A percentile compares a stretch with the other conserved stretches of the same genome.
Evolutionary conservation across 331 rosid genomes (phyloP).

Genomic region (Quercus tomentella): DNA sequence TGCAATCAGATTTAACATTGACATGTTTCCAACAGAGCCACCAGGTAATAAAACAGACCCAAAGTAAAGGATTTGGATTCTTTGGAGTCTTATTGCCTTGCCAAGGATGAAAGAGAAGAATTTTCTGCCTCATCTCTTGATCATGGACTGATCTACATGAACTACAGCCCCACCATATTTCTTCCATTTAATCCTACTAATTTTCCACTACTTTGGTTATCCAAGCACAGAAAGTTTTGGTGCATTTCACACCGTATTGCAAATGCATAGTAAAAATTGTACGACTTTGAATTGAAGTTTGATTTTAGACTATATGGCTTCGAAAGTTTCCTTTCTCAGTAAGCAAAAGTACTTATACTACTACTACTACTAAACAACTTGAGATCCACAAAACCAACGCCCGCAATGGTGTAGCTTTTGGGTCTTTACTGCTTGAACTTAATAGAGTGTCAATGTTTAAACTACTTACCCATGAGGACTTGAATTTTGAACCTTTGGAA

Average conservation of each 20-base stretch:
- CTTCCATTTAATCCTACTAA: neutral
- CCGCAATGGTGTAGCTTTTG: neutral
- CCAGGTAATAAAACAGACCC: neutral
- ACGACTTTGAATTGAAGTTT: neutral
- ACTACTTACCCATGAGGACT: conserved; percentile 57
- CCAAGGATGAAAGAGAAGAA: neutral
- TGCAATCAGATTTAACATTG: neutral
- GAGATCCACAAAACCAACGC: neutral
- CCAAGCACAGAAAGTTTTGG: neutral
- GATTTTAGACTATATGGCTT: neutral
- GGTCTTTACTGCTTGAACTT: neutral
- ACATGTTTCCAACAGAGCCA: neutral
- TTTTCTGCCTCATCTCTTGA: neutral
- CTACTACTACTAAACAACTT: neutral
- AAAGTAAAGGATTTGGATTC: neutral
- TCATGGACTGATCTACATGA: neutral
- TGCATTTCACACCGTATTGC: neutral
- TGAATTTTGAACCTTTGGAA: conserved; percentile 56
- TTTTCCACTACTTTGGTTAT: neutral
- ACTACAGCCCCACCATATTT: neutral
- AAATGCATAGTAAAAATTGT: neutral
- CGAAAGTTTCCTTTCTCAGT: neutral
- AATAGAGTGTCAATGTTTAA: neutral
- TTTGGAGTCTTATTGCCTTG: neutral
- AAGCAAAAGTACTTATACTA: neutral